Evolutionary conservation across 176 grass and related monocot genomes (phyloP).

Genomic region (Lolium perenne): DNA sequence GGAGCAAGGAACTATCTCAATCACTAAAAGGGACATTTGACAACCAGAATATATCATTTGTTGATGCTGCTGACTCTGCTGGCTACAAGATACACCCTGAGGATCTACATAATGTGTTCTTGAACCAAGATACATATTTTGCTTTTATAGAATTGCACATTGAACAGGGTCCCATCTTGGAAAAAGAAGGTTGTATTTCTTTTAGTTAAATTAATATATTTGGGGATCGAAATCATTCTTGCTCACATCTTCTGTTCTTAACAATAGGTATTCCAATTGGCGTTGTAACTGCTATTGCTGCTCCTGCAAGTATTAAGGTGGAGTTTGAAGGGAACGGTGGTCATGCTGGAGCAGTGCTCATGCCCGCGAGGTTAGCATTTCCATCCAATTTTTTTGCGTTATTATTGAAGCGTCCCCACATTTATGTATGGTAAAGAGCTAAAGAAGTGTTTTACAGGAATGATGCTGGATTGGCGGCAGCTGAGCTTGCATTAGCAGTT

Average conservation of each 20-base stretch:
- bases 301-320: slow-evolving; percentile 90
- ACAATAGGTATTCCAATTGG: slow-evolving; percentile 77
- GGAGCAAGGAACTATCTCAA: slow-evolving; percentile 65
- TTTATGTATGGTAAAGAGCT: not conserved
- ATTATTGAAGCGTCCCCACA: not conserved
- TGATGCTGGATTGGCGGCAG: slow-evolving; percentile 91
- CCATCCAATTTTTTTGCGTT: slow-evolving; percentile 8
- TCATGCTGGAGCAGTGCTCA: slow-evolving; percentile 95
- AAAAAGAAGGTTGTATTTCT: slow-evolving; percentile 80
- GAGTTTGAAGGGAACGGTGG: slow-evolving; percentile 90
- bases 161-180: slow-evolving; percentile 92
- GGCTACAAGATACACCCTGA: slow-evolving; percentile 71
- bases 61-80: slow-evolving; percentile 77
- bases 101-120: slow-evolving; percentile 64
- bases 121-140: slow-evolving; percentile 79
- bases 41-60: slow-evolving; percentile 83
- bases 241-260: slow-evolving; percentile 38
- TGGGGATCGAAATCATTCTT: slow-evolving; percentile 20
- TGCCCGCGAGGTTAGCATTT: slow-evolving; percentile 79
- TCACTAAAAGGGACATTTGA: slow-evolving; percentile 74
- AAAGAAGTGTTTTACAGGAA: slow-evolving; percentile 60
- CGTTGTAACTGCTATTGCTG: slow-evolving; percentile 97
- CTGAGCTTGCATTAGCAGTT: slow-evolving; percentile 81
- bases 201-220: slow-evolving; percentile 5
- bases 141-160: slow-evolving; percentile 98